phyloP scores from a whole-genome alignment of 2,329 filamentous ascomycete genomes.

The Ascochyta pisi region DNA sequence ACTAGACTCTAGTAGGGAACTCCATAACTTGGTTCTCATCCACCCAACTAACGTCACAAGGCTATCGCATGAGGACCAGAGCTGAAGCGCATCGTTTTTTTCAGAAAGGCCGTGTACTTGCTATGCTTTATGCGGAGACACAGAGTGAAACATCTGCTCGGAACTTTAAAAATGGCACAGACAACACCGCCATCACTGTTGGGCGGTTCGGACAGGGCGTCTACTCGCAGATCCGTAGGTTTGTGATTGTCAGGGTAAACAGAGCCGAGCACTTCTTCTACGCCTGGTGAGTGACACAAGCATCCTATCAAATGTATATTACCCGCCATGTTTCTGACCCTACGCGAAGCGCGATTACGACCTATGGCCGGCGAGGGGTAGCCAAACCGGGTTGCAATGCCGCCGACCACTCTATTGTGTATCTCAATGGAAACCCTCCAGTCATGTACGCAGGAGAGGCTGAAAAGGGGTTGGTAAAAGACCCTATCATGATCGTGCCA shows the following conservation, averaged over 20 bases:
- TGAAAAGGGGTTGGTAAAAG: slow-evolving; percentile 45
- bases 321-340: no score
- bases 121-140: slow-evolving; percentile 30
- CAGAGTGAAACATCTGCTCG: slow-evolving; percentile 5
- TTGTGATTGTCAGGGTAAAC: slow-evolving; percentile 29
- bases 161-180: no score
- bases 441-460: slow-evolving; percentile 47
- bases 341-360: slow-evolving; percentile 44
- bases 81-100: slow-evolving; percentile 26
- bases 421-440: slow-evolving; percentile 41
- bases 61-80: slow-evolving; percentile 28
- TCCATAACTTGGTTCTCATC: not conserved
- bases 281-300: slow-evolving; percentile 25
- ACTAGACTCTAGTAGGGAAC: slow-evolving; percentile 12
- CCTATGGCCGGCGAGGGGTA: slow-evolving; percentile 49
- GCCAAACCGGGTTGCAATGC: slow-evolving; percentile 46
- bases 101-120: slow-evolving; percentile 26
- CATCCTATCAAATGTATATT: slow-evolving; percentile 15
- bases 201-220: slow-evolving; percentile 22
- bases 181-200: slow-evolving; percentile 18
- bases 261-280: slow-evolving; percentile 25
- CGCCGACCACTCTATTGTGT: slow-evolving; percentile 2
- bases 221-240: slow-evolving; percentile 36
- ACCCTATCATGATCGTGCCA: slow-evolving; percentile 46
- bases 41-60: slow-evolving; percentile 3